Conservation (phyloP, 2,329 filamentous ascomycete species). For the Aspergillus sp. region DNA sequence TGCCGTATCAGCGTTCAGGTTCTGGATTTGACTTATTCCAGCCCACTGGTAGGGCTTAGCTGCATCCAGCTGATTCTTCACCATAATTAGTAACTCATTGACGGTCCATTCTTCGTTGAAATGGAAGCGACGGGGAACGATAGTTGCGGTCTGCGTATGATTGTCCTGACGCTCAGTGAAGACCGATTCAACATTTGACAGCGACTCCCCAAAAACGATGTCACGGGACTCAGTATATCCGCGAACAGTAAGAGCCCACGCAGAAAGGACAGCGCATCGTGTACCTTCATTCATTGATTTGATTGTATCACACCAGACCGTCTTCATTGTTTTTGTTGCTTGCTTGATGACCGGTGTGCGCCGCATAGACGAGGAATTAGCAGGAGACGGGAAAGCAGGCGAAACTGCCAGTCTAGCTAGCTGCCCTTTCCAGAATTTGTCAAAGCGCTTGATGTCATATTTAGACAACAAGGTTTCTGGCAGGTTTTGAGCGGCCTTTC, state of each 20-base stretch:
- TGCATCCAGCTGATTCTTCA: slow-evolving; percentile 57
- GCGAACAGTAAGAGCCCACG: slow-evolving; percentile 45
- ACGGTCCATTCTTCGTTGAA: slow-evolving; percentile 36
- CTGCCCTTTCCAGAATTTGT: slow-evolving; percentile 23
- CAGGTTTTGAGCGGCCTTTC: slow-evolving; percentile 16
- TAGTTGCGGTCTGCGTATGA: slow-evolving; percentile 41
- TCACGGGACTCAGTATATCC: slow-evolving; percentile 43
- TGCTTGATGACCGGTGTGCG: slow-evolving; percentile 12
- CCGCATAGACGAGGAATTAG: slow-evolving; percentile 11
- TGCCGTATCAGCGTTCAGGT: slow-evolving; percentile 49
- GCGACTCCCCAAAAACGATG: slow-evolving; percentile 46
- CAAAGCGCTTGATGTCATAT: slow-evolving; percentile 25
- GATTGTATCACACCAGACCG: slow-evolving; percentile 20
- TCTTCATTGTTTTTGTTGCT: slow-evolving; percentile 6
- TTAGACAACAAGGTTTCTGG: slow-evolving; percentile 11
- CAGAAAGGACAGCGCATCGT: slow-evolving; percentile 40
- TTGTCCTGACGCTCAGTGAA: slow-evolving; percentile 34
- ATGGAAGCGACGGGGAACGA: slow-evolving; percentile 43
- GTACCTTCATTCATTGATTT: neutral
- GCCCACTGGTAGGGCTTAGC: slow-evolving; percentile 62
- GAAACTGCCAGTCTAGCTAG: slow-evolving; percentile 12
- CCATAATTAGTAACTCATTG: slow-evolving; percentile 52
- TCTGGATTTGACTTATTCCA: slow-evolving; percentile 52
- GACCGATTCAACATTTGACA: slow-evolving; percentile 43
- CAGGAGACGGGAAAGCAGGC: slow-evolving; percentile 11